A percentile compares a stretch with the other conserved stretches of the same genome.
Evolutionary conservation across 306 rosid genomes (phyloP).

Genomic region (Cicer arietinum): DNA sequence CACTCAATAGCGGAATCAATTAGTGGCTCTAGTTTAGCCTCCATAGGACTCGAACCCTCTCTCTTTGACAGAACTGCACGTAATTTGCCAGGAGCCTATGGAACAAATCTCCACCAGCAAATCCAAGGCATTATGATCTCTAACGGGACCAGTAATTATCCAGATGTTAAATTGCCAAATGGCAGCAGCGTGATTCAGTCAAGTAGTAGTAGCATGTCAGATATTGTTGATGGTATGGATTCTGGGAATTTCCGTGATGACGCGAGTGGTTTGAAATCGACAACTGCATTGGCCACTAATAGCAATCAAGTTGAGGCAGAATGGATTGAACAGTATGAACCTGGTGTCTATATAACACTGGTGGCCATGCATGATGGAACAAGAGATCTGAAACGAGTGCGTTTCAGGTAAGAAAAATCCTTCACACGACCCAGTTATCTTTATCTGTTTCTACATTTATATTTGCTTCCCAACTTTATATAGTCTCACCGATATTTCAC

Average conservation of each 20-base stretch:
- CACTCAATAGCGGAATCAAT: constrained; percentile 71
- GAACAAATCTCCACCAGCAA: constrained; percentile 51
- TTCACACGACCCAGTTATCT: constrained; percentile 8
- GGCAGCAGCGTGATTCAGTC: constrained; percentile 56
- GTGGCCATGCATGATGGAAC: constrained; percentile 87
- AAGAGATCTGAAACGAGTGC: constrained; percentile 93
- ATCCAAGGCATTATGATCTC: constrained; percentile 48
- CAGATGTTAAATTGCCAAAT: constrained; percentile 55
- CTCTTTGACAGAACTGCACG: constrained; percentile 50
- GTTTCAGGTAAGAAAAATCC: constrained; percentile 74
- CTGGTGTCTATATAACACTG: constrained; percentile 97
- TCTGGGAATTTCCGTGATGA: constrained; percentile 67
- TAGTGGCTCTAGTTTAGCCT: constrained; percentile 66
- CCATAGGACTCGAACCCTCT: constrained; percentile 65
- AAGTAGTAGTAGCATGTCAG: constrained; percentile 56
- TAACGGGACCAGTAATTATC: constrained; percentile 51
- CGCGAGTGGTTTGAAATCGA: constrained; percentile 58
- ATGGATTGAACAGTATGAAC: constrained; percentile 97
- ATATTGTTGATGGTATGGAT: constrained; percentile 63
- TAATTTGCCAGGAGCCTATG: constrained; percentile 57
- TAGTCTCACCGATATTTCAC: background rate
- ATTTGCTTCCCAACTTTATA: background rate
- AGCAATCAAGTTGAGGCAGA: constrained; percentile 83
- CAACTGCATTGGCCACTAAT: constrained; percentile 47
- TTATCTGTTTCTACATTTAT: constrained; percentile 1